Conservation (phyloP, 2,329 filamentous ascomycete genomes). For the Colletotrichum sp. region DNA sequence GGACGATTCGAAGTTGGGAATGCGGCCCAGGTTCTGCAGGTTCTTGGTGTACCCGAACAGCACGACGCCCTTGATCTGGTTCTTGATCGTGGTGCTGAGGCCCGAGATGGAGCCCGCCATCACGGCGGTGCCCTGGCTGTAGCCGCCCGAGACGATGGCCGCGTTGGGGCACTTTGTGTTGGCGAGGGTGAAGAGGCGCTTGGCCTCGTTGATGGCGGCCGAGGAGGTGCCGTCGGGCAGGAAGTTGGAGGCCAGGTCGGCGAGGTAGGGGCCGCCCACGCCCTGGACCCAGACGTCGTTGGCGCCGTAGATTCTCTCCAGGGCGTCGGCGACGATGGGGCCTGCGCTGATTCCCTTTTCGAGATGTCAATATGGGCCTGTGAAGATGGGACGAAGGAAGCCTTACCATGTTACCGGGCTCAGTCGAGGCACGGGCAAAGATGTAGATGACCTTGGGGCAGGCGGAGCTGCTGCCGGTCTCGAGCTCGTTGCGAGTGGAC, state of each 20-base stretch:
- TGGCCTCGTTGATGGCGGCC: slow-evolving; percentile 43
- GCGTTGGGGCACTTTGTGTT: slow-evolving; percentile 46
- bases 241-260: slow-evolving; percentile 37
- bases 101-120: slow-evolving; percentile 41
- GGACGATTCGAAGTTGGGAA: slow-evolving; percentile 38
- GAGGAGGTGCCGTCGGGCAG: slow-evolving; percentile 39
- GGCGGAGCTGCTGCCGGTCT: slow-evolving; percentile 26
- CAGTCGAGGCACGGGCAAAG: slow-evolving; percentile 42
- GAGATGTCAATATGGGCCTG: background rate
- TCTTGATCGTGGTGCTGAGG: slow-evolving; percentile 29
- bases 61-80: slow-evolving; percentile 39
- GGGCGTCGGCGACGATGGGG: slow-evolving; percentile 29
- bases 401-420: slow-evolving; percentile 41
- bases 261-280: slow-evolving; percentile 43
- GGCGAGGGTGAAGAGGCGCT: slow-evolving; percentile 42
- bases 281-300: slow-evolving; percentile 45
- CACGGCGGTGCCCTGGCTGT: slow-evolving; percentile 47
- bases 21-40: slow-evolving; percentile 40
- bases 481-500: slow-evolving; percentile 30
- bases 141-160: slow-evolving; percentile 44
- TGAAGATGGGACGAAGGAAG: too few species aligned
- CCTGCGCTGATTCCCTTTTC: slow-evolving; percentile 30
- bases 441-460: slow-evolving; percentile 43
- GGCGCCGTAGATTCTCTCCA: slow-evolving; percentile 29
- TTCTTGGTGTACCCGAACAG: slow-evolving; percentile 49